Percentiles rank a stretch among this genome's conserved stretches.
Conservation (phyloP, 179 eudicot species). For the Camellia oleifera region DNA sequence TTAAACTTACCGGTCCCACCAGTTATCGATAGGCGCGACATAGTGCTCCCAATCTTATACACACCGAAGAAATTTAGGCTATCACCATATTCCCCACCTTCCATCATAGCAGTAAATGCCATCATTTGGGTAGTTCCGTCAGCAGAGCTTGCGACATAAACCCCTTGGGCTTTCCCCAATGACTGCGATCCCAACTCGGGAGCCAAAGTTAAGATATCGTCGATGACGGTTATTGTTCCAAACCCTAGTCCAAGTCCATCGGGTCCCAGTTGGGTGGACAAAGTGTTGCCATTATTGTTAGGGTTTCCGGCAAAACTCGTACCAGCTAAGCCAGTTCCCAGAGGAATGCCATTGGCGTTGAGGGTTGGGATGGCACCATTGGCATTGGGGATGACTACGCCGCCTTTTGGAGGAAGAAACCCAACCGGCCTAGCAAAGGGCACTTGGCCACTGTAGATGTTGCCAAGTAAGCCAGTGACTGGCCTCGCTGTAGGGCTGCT, state of each 20-base stretch:
- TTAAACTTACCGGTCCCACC: conserved; percentile 93
- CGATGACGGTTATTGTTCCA: conserved; percentile 94
- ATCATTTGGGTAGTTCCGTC: conserved; percentile 83
- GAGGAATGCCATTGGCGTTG: conserved; percentile 64
- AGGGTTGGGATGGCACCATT: conserved; percentile 80
- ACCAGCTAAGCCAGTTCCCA: conserved; percentile 88
- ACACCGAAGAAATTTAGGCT: conserved; percentile 90
- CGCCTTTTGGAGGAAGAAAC: conserved; percentile 60
- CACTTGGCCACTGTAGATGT: conserved; percentile 94
- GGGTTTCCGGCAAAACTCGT: conserved; percentile 63
- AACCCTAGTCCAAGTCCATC: conserved; percentile 89
- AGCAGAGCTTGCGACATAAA: conserved; percentile 86
- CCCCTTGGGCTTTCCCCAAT: conserved; percentile 82
- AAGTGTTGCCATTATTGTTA: conserved; percentile 29
- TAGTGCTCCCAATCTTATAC: conserved; percentile 65
- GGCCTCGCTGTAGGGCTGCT: conserved; percentile 92
- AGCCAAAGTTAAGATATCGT: conserved; percentile 71
- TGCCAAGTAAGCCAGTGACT: conserved; percentile 83
- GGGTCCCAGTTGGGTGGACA: conserved; percentile 62
- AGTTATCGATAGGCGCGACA: conserved; percentile 71
- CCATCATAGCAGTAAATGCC: conserved; percentile 90
- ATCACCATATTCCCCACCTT: conserved; percentile 96
- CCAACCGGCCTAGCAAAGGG: conserved; percentile 95
- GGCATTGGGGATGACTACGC: conserved; percentile 83
- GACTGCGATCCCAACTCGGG: conserved; percentile 74